Evolutionary conservation across 2,329 filamentous ascomycete genomes (phyloP).

Genomic region (Stenocarpella maydis): DNA sequence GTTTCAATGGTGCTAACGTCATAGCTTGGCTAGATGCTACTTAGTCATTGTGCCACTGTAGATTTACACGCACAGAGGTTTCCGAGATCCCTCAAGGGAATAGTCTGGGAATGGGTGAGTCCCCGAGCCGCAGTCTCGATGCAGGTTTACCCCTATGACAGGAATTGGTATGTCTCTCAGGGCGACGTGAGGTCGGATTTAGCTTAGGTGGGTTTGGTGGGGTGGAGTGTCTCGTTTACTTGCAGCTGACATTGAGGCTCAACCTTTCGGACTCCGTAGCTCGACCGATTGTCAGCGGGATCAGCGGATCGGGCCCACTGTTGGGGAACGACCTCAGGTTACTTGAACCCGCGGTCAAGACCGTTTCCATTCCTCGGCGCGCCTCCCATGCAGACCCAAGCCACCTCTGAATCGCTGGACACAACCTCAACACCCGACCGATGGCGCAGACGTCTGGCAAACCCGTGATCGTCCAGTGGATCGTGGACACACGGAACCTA

Average conservation of each 20-base stretch:
- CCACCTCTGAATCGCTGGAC: constrained; percentile 28
- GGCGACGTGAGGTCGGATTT: constrained; percentile 30
- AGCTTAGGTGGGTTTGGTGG: constrained; percentile 23
- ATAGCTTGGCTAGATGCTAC: neutral
- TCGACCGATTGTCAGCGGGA: constrained; percentile 14
- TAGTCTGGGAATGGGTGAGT: too few relatives aligned
- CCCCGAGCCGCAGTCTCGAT: too few relatives aligned
- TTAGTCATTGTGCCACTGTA: neutral
- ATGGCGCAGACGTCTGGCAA: constrained; percentile 36
- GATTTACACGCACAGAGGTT: too few relatives aligned
- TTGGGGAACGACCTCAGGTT: constrained; percentile 3
- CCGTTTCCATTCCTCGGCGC: neutral
- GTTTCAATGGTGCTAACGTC: too few relatives aligned
- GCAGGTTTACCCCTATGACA: neutral
- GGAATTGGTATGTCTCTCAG: neutral
- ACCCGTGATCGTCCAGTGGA: constrained; percentile 63
- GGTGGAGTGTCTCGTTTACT: constrained; percentile 18
- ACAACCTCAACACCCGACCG: neutral
- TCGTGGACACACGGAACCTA: constrained; percentile 66
- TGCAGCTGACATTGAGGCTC: constrained; percentile 27
- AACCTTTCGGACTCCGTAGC: constrained; percentile 33
- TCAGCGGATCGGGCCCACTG: constrained; percentile 27
- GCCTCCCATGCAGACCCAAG: neutral
- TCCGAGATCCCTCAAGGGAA: too few relatives aligned
- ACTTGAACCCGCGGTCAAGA: neutral